Evolutionary conservation across 1,284 basidiomycete species (phyloP).

Genomic region (Ceratobasidium theobromae): DNA sequence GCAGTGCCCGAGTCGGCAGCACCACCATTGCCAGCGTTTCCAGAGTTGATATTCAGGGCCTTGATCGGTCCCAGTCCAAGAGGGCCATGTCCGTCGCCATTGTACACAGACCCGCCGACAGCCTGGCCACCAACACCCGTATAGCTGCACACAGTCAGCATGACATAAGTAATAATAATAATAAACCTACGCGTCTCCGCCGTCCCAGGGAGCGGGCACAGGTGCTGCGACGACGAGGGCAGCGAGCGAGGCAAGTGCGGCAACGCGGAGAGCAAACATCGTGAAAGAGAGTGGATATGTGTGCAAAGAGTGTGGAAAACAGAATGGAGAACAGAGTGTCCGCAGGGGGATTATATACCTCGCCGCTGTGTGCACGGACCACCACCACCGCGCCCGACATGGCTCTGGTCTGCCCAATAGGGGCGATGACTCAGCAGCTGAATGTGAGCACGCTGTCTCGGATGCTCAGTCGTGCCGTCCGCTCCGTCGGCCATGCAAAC

Average conservation of each 20-base stretch:
- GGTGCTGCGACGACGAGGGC: constrained; percentile 37
- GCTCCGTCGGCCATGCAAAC: constrained; percentile 81
- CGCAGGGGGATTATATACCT: constrained; percentile 19
- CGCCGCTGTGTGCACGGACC: constrained; percentile 14
- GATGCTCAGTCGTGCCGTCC: constrained; percentile 80
- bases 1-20: constrained; percentile 39
- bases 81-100: constrained; percentile 35
- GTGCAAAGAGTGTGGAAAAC: constrained; percentile 21
- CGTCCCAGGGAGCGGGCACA: constrained; percentile 34
- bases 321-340: constrained; percentile 10
- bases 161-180: constrained; percentile 8
- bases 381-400: not conserved
- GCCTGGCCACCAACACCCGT: constrained; percentile 40
- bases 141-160: constrained; percentile 30
- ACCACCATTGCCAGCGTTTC: constrained; percentile 41
- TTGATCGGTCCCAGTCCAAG: constrained; percentile 39
- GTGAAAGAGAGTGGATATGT: not conserved
- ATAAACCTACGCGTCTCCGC: constrained; percentile 40
- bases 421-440: constrained; percentile 52
- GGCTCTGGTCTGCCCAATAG: constrained; percentile 9
- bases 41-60: constrained; percentile 40
- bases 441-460: constrained; percentile 80
- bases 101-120: constrained; percentile 38
- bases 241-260: constrained; percentile 27
- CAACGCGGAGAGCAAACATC: constrained; percentile 27